Evolutionary conservation across 2,329 filamentous ascomycete species (phyloP), one percentile per base, ranked within the genome.

Genomic region (Colletotrichum lindemuthianum): DNA sequence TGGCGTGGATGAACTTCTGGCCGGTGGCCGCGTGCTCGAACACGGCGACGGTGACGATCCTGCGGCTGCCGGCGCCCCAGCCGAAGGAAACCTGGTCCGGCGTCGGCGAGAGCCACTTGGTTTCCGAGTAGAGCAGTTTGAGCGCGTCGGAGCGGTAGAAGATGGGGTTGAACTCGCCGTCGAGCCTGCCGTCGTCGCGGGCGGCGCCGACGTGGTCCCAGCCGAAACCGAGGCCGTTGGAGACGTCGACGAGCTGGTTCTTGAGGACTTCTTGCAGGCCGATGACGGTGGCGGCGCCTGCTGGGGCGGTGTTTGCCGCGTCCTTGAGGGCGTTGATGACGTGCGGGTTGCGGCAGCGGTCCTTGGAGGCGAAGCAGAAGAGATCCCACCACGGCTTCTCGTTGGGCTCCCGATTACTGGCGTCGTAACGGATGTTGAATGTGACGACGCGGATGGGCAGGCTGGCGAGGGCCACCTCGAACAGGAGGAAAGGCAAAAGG

Each of bases 211-310:
- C 77, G 59, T 80, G 79, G 2, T 74, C 69, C 84, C 84, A 87
- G 40, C 72, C 65, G 48, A 73, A 65, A 65, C 84, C 66, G 2
- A 92, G 78, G 0, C 78, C 78, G 7, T 69, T 57, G 45, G 87
- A 77, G 53, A 92, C 82, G 69, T 92, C 88, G 8, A 77, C 54
- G 7, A 92, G 76, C 71, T 92, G 90, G 6, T 74, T 71, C 70
- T 88, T 77, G 7, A 92, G 82, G 7, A 86, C 88, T 77, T 92
- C 90, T 73, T 93, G 90, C 9, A 92, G 80, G 58, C 89, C 90
- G 56, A 93, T 78, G 68, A 93, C 80, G 1, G 77, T 72, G 55
- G 67, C 74, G 0, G 76, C 69, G 47, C 65, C 74, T 0, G 75
- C 65, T 86, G 6, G 82, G 72, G 41, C 73, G 56, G 81, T 77